phyloP scores from a whole-genome alignment of 164 flowering plant genomes.

The Warburgia ugandensis region DNA sequence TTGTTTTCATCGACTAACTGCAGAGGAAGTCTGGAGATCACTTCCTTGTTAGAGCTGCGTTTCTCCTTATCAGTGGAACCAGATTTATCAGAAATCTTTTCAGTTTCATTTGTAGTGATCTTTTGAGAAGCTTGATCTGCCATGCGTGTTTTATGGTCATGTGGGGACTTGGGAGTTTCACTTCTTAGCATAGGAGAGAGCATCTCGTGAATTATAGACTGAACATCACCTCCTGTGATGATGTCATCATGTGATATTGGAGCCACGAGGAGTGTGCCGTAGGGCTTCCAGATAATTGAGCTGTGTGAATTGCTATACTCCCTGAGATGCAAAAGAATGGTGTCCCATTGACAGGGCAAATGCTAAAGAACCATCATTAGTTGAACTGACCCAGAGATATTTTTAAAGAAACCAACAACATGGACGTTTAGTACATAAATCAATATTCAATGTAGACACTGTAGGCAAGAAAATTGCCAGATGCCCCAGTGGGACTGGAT shows the following conservation, averaged over 20 bases:
- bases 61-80: too few relatives aligned
- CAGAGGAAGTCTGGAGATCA: slow-evolving; percentile 42
- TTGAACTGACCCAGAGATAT: background rate
- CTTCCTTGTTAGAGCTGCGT: too few relatives aligned
- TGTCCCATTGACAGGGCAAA: background rate
- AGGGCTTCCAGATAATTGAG: slow-evolving; percentile 53
- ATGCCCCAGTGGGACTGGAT: background rate
- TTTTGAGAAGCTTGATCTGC: slow-evolving; percentile 13
- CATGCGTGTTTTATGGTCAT: too few relatives aligned
- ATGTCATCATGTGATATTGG: slow-evolving; percentile 52
- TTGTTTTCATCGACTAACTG: slow-evolving; percentile 74
- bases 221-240: slow-evolving; percentile 59
- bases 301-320: slow-evolving; percentile 30
- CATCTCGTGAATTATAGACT: slow-evolving; percentile 48
- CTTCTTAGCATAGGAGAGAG: slow-evolving; percentile 62
- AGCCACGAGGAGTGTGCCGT: slow-evolving; percentile 75
- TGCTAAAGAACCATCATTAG: background rate
- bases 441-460: background rate
- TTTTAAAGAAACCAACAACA: background rate
- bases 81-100: slow-evolving; percentile 20
- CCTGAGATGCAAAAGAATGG: slow-evolving; percentile 35
- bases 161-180: slow-evolving; percentile 17
- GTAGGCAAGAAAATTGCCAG: background rate
- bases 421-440: too few relatives aligned
- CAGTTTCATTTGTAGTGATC: slow-evolving; percentile 18